Evolutionary conservation across 495 filamentous ascomycete genomes (phyloP).

Genomic region (Halenospora varia): DNA sequence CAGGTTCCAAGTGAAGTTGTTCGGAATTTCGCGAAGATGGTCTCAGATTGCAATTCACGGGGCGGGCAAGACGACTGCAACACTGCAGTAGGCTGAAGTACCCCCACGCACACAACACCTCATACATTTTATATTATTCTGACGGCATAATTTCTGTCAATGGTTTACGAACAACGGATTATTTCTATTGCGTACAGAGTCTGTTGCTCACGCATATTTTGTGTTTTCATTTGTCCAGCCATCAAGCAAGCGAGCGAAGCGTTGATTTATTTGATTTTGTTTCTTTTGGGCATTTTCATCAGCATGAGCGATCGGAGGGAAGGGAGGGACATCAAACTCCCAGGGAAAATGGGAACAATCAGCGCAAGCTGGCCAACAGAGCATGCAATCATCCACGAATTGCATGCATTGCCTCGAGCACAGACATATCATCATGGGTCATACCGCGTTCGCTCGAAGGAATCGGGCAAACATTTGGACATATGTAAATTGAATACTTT

Average conservation of each 20-base stretch:
- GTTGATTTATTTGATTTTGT: constrained; percentile 16
- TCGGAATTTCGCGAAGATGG: constrained; percentile 85
- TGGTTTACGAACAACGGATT: constrained; percentile 27
- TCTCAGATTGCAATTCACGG: constrained; percentile 47
- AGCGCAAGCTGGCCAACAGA: constrained; percentile 2
- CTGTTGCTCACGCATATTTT: constrained; percentile 29
- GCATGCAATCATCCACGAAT: not conserved
- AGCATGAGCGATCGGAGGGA: constrained; percentile 10
- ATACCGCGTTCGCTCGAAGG: constrained; percentile 8
- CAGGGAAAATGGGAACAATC: constrained; percentile 2
- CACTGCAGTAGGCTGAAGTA: constrained; percentile 15
- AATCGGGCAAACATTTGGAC: constrained; percentile 9
- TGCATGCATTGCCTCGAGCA: constrained; percentile 13
- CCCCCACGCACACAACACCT: not conserved
- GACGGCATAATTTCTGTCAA: constrained; percentile 10
- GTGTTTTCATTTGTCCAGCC: constrained; percentile 30
- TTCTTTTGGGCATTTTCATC: constrained; percentile 16
- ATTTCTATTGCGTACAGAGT: constrained; percentile 17
- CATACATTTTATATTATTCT: constrained; percentile 24
- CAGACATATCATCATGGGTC: constrained; percentile 2
- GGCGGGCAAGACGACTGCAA: constrained; percentile 16
- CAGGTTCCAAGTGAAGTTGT: constrained; percentile 89
- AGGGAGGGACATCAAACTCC: not conserved
- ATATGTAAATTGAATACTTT: constrained; percentile 13
- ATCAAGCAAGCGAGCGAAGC: constrained; percentile 39